Evolutionary conservation across 805 yeast genomes (phyloP), one percentile per base, ranked within the genome.

Genomic region (Nakazawaea holstii): DNA sequence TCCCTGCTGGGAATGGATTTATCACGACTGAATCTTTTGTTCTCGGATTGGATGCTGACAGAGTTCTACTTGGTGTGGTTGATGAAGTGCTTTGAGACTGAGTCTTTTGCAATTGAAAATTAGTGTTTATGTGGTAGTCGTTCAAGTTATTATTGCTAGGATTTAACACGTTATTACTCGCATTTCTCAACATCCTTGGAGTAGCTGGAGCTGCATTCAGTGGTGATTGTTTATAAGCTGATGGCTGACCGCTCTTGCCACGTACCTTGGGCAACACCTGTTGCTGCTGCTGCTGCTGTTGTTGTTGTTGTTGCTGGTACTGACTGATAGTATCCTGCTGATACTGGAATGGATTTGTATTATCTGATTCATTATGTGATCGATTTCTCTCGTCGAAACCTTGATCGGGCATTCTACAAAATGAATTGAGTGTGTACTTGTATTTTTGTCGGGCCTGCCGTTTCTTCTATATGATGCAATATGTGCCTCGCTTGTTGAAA

Each of bases 171-270:
- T 63, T 62, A 1, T 75, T 76, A 51, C 80, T 73, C 3, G 76
- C 75, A 55, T 77, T 79, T 54, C 85, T 70, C 41, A 82, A 64
- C 87, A 82, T 82, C 54, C 87, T 65, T 8, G 87, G 86, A 1
- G 88, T 82, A 1, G 87, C 87, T 2, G 85, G 86, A 13, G 65
- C 71, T 4, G 72, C 76, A 45, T 65, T 67, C 28, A 42, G 63
- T 53, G 27, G 52, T 30, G 39, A 32, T 41, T 13, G 42, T 38
- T 37, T 33, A 15, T 29, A 15, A 20, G 11, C 32, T 11, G 42
- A 27, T 13, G 39, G 14, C 11, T 41, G 42, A 15, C 24, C 28
- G 36, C 20, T 30, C 35, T 49, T 46, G 17, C 52, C 57, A 41
- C 64, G 49, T 14, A 58, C 59, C 41, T 59, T 59, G 2, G 62